Percentiles rank a stretch among this genome's conserved stretches.
Evolutionary conservation across 2,329 filamentous ascomycete species (phyloP).

Genomic region (Cladosporium halotolerans): DNA sequence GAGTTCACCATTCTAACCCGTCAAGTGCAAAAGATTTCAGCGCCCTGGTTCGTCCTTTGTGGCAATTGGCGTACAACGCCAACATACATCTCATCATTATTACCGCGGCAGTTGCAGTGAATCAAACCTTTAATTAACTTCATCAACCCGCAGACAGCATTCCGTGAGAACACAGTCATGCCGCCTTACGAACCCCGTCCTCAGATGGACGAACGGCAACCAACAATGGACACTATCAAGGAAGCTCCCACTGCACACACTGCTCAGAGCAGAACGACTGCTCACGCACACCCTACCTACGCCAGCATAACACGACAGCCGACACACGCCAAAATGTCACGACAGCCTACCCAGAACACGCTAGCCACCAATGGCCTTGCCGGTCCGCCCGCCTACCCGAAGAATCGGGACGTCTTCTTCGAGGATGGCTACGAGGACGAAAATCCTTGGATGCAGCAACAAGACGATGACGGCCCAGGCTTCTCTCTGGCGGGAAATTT

Average conservation of each 20-base stretch:
- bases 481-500: slow-evolving; percentile 23
- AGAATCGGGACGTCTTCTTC: slow-evolving; percentile 19
- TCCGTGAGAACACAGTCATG: not conserved
- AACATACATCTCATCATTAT: not conserved
- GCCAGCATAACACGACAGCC: not conserved
- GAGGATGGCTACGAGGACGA: slow-evolving; percentile 22
- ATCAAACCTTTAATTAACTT: too few relatives aligned
- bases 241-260: not conserved
- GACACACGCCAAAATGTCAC: not conserved
- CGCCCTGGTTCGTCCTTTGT: too few relatives aligned
- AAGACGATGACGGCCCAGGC: slow-evolving; percentile 15
- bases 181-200: not conserved
- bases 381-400: not conserved
- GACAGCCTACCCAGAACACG: not conserved
- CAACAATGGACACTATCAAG: slow-evolving; percentile 3
- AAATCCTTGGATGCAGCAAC: slow-evolving; percentile 22
- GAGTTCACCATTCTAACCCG: too few relatives aligned
- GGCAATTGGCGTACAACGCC: too few relatives aligned
- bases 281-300: not conserved
- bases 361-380: not conserved
- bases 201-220: not conserved
- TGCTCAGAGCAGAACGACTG: not conserved
- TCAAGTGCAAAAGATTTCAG: too few relatives aligned
- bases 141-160: too few relatives aligned
- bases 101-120: not conserved